These are phyloP conservation scores for Aspergillus nanangensis DNA, from an alignment of 495 filamentous ascomycete species.

Conservation along the genomic window DNA sequence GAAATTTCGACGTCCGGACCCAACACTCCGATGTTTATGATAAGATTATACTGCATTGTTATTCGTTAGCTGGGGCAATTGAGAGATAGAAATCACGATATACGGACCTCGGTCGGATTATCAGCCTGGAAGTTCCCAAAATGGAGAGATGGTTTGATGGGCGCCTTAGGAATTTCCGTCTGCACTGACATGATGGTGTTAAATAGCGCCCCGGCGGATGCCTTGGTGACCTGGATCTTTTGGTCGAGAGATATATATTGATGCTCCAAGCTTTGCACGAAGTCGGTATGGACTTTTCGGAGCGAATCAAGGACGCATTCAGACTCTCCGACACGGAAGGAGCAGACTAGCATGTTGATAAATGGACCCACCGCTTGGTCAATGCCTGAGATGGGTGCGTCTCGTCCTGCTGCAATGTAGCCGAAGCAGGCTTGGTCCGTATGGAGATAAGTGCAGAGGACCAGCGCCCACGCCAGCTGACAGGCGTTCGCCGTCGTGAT, in stretches of 20 bases:
- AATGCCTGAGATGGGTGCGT: conserved; percentile 26
- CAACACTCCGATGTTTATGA: no score
- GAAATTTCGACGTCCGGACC: no score
- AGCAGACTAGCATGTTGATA: conserved; percentile 34
- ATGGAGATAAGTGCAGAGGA: conserved; percentile 33
- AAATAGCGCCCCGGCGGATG: conserved; percentile 5
- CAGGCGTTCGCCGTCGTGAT: conserved; percentile 28
- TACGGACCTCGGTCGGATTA: no score
- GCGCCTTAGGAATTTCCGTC: no score
- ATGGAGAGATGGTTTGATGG: no score
- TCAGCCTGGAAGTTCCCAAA: no score
- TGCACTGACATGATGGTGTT: conserved; percentile 17
- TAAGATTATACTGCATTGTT: no score
- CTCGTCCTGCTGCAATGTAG: conserved; percentile 23
- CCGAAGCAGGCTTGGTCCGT: conserved; percentile 40
- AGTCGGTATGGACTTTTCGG: not conserved
- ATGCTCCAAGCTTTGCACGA: not conserved
- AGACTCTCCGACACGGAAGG: conserved; percentile 1
- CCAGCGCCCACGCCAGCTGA: conserved; percentile 40
- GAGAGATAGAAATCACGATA: no score
- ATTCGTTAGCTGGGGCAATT: no score
- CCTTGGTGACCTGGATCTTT: conserved; percentile 3
- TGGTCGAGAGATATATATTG: conserved; percentile 4
- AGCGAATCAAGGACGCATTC: not conserved
- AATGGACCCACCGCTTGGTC: conserved; percentile 29